Base-by-base conservation (phyloP, 1,139 yeast species). In the Suhomyces guaymorum region DNA sequence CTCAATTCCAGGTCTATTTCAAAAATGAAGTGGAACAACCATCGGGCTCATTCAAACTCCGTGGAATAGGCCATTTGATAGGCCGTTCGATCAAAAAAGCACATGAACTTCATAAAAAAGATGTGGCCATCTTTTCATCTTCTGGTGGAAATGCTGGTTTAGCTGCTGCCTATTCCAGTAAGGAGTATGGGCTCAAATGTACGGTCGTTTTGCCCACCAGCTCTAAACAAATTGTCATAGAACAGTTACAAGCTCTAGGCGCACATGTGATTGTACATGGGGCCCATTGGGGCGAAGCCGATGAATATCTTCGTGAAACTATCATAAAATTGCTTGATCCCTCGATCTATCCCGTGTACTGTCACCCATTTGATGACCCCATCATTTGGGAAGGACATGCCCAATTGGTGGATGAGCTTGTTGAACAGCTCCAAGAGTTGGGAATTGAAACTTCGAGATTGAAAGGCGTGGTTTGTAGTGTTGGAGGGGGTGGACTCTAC, bases 91-190 rank as follows among this genome's bases (percentile, higher is more conserved):
- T 65, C 9, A 32, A 35, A 4, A 41, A 43, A 11, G 60, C 66
- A 2, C 39, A 43, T 12, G 35, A 25, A 4, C 35, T 34, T n/a
- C 49, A 44, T 7, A 39, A 44, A 11, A 35, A 44, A 4, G 39
- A 40, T 11, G 52, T 63, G 9, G 58, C 55, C 13, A 63, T 66
- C 5, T 66, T 59, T 41, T 66, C 70, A n/a, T 63, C 71, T 3
- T 61, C 69, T 29, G 74, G 73, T 6, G 74, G 73, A 5, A 68
- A 68, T 44, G 74, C 74, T n/a, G 74, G 73, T 0, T 50, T 68
- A 28, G 72, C 73, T 9, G 74, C 73, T 8, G 74, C 72, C 2
- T 67, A 62, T 38, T 57, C 63, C 36, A 56, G 66, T 3, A 42
- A 47, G 17, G 49, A 45, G 38, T 63, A 52, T 39, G 37, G 44